These are phyloP conservation scores for Didymella glomerata DNA, from an alignment of 2,329 filamentous ascomycete species.

Conservation along the genomic window DNA sequence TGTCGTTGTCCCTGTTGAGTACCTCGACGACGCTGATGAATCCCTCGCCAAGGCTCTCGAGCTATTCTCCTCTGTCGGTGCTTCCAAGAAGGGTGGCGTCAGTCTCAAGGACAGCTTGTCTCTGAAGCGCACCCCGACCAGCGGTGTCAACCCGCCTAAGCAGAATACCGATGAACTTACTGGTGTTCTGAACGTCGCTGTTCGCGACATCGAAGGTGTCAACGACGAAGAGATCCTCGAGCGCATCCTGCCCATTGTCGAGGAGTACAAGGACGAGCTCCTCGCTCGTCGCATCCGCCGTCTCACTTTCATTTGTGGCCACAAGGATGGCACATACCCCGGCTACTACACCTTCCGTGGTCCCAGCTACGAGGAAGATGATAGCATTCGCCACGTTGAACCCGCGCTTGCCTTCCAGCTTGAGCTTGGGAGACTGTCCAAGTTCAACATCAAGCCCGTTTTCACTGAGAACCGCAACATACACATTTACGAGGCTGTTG, in stretches of 20 bases:
- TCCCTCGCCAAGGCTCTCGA: conserved; percentile 84
- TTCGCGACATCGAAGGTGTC: conserved; percentile 84
- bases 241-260: conserved; percentile 78
- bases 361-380: conserved; percentile 86
- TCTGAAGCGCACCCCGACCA: conserved; percentile 71
- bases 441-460: conserved; percentile 97
- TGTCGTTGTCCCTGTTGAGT: conserved; percentile 92
- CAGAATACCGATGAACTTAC: conserved; percentile 79
- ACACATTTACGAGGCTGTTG: conserved; percentile 96
- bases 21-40: conserved; percentile 94
- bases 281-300: conserved; percentile 83
- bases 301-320: conserved; percentile 94
- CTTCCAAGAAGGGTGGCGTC: conserved; percentile 63
- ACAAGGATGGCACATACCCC: conserved; percentile 91
- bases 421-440: conserved; percentile 89
- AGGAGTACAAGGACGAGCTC: conserved; percentile 84
- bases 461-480: conserved; percentile 99
- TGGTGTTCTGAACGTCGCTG: conserved; percentile 89
- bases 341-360: conserved; percentile 99
- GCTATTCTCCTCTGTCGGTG: conserved; percentile 70
- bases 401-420: conserved; percentile 98
- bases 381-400: conserved; percentile 96
- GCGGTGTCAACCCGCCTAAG: conserved; percentile 49
- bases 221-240: conserved; percentile 82
- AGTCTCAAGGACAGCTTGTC: conserved; percentile 53